A percentile compares a stretch with the other conserved stretches of the same genome.
These are phyloP conservation scores for Saccharomycopsis guyanensis DNA, from an alignment of 805 yeast genomes.

Conservation along the genomic window DNA sequence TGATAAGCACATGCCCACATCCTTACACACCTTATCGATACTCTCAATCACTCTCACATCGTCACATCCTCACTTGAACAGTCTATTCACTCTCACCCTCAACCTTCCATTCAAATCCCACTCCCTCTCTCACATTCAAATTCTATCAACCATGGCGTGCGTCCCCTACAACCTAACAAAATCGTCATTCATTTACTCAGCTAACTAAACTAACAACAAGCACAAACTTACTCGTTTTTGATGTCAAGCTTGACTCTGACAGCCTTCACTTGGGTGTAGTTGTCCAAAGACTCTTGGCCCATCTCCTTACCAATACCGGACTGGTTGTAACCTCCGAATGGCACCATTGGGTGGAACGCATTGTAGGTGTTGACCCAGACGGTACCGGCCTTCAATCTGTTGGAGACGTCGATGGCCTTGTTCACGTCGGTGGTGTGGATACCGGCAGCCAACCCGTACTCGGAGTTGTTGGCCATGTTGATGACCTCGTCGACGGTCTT, in stretches of 20 bases:
- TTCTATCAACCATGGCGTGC: too few relatives aligned
- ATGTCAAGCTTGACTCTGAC: constrained; percentile 37
- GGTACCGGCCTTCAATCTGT: constrained; percentile 76
- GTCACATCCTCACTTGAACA: too few relatives aligned
- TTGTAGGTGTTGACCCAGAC: constrained; percentile 88
- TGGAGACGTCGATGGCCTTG: constrained; percentile 68
- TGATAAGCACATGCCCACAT: too few relatives aligned
- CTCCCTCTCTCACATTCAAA: too few relatives aligned
- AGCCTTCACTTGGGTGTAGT: constrained; percentile 81
- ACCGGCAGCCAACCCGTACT: constrained; percentile 89
- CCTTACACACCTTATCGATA: too few relatives aligned
- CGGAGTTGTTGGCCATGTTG: constrained; percentile 66
- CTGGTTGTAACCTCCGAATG: constrained; percentile 89
- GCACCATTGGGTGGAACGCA: constrained; percentile 78
- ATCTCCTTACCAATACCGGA: constrained; percentile 92
- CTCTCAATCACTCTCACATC: too few relatives aligned
- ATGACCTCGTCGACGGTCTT: constrained; percentile 75
- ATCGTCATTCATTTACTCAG: too few relatives aligned
- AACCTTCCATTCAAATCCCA: too few relatives aligned
- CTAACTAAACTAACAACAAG: too few relatives aligned
- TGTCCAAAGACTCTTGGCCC: constrained; percentile 79
- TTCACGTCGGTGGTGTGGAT: constrained; percentile 69
- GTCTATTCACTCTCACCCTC: too few relatives aligned
- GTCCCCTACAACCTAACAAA: too few relatives aligned
- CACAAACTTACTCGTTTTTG: not conserved